Base-by-base conservation (phyloP, 768 basidiomycete genomes). In the Coprinopsis marcescibilis region DNA sequence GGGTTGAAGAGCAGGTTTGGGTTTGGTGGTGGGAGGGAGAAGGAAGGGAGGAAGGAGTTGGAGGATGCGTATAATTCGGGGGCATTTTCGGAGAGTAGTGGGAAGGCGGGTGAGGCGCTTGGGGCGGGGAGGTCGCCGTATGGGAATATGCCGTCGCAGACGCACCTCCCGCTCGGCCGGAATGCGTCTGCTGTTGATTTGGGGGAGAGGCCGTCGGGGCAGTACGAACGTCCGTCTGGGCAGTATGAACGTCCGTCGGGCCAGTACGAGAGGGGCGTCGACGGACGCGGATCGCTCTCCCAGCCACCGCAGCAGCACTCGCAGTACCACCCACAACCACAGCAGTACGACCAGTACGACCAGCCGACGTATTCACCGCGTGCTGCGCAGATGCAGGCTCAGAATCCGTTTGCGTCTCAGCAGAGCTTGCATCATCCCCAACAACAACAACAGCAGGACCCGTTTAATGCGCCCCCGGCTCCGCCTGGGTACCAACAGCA, bases 81-180 rank as follows among this genome's bases (percentile, higher is more conserved):
- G 5, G 35, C 35, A 19, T 11, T 7, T 37, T 14, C 30, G 49
- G 29, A 3, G 33, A 34, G 8, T 36, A 6, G n/a, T n/a, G 8
- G 8, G 19, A 36, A 36, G 32, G 39, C 36, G 25, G 14, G 10
- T 21, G 27, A 21, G 24, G 21, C n/a, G n/a, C n/a, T n/a, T n/a
- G n/a, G n/a, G n/a, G n/a, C n/a, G n/a, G n/a, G n/a, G n/a, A n/a
- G n/a, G n/a, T n/a, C n/a, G n/a, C n/a, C n/a, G n/a, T n/a, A 20
- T 32, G 30, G 38, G 20, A 36, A 20, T 21, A 43, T 12, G 12
- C 23, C 15, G 13, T 44, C 24, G 24, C 34, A 33, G 21, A 13
- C 24, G 27, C 66, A 69, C 42, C 51, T 64, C 19, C 63, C 63
- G 7, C 55, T 69, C 21, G 61, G 55, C 3, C 59, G 51, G 3